These are phyloP conservation scores for Pseudocercospora musae DNA, from an alignment of 2,329 filamentous ascomycete species.

Conservation along the genomic window DNA sequence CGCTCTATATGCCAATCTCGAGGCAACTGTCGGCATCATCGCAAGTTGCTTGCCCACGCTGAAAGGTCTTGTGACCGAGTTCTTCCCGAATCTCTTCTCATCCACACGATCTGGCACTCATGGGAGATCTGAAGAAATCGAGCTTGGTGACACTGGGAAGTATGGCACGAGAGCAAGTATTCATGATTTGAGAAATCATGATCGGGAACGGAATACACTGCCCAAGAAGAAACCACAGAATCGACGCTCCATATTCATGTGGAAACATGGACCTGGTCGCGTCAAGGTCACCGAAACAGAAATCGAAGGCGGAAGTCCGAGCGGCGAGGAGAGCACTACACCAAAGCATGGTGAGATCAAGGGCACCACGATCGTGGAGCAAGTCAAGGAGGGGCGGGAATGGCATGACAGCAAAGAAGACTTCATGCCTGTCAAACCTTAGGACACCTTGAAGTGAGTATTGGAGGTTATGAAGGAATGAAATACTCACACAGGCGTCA, in stretches of 20 bases:
- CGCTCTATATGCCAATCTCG: slow-evolving; percentile 23
- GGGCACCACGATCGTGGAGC: slow-evolving; percentile 11
- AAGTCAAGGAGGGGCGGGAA: slow-evolving; percentile 6
- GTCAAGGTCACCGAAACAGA: slow-evolving; percentile 4
- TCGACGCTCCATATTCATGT: background rate
- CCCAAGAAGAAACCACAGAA: background rate
- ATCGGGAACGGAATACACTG: background rate
- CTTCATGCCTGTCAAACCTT: background rate
- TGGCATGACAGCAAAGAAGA: slow-evolving; percentile 2
- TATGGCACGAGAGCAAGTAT: background rate
- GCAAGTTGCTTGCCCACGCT: slow-evolving; percentile 27
- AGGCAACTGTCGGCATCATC: slow-evolving; percentile 29
- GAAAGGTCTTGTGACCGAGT: slow-evolving; percentile 21
- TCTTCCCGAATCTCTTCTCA: slow-evolving; percentile 19
- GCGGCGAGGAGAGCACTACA: background rate
- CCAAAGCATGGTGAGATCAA: slow-evolving; percentile 3
- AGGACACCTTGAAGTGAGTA: background rate
- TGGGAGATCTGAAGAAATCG: background rate
- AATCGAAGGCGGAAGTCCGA: background rate
- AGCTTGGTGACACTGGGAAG: background rate
- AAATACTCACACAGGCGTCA: background rate
- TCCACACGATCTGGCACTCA: background rate
- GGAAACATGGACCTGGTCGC: background rate
- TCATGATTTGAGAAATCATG: background rate
- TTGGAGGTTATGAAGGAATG: background rate